Conservation (phyloP, 768 basidiomycete species). For the Mycena floridula region DNA sequence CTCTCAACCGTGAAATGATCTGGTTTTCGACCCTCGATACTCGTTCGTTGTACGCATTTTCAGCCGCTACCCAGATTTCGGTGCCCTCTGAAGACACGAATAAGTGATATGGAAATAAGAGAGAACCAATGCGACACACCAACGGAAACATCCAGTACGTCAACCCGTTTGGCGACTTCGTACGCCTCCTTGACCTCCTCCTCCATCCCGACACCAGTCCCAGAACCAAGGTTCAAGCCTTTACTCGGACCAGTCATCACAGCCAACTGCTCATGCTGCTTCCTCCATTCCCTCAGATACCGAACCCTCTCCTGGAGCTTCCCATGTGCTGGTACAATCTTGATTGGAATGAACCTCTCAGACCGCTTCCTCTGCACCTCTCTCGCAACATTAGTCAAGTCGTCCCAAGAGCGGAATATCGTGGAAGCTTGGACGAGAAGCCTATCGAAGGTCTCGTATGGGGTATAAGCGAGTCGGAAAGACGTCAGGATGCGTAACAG, state of each 20-base stretch:
- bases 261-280: conserved; percentile 95
- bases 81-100: conserved; percentile 68
- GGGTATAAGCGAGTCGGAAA: no score
- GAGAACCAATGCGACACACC: conserved; percentile 43
- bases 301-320: conserved; percentile 84
- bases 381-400: conserved; percentile 80
- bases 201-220: conserved; percentile 88
- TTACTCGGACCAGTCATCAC: conserved; percentile 96
- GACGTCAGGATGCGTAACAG: conserved; percentile 85
- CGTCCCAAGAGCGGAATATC: conserved; percentile 87
- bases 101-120: conserved; percentile 4
- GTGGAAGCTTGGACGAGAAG: conserved; percentile 68
- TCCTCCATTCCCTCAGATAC: conserved; percentile 88
- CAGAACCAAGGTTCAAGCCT: conserved; percentile 48
- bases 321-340: conserved; percentile 84
- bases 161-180: conserved; percentile 94
- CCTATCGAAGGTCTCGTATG: no score
- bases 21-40: conserved; percentile 98
- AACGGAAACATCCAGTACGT: conserved; percentile 89
- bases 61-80: conserved; percentile 96
- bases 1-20: conserved; percentile 89
- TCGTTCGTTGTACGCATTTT: conserved; percentile 96
- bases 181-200: conserved; percentile 96
- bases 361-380: conserved; percentile 86
- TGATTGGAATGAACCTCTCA: conserved; percentile 96